Conservation (phyloP, 1,284 basidiomycete genomes). For the Ceratobasidium sp. region DNA sequence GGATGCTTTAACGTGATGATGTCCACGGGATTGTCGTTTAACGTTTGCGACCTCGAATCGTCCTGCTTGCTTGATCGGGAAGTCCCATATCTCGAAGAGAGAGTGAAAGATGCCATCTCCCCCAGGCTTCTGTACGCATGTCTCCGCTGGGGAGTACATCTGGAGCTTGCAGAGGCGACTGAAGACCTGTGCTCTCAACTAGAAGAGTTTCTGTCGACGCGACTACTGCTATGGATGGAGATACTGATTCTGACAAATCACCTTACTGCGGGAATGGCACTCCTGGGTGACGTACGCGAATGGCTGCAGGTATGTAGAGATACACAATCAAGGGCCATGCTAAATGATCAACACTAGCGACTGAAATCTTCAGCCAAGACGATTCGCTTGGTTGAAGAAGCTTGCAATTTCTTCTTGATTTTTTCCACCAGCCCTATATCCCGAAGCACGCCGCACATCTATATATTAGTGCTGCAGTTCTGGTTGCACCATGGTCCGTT, state of each 20-base stretch:
- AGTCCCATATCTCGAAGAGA: background rate
- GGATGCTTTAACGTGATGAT: background rate
- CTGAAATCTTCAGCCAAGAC: no score
- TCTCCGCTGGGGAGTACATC: background rate
- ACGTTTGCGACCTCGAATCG: background rate
- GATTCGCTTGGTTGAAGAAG: no score
- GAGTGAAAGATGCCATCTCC: background rate
- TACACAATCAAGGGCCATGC: no score
- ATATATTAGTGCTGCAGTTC: background rate
- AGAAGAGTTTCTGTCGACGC: no score
- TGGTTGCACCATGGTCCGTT: background rate
- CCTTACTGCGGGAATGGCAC: no score
- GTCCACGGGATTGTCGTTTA: background rate
- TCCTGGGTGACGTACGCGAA: no score
- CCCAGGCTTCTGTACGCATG: background rate
- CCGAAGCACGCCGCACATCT: conserved; percentile 21
- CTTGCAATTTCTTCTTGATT: no score
- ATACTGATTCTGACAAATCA: no score
- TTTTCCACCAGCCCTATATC: background rate
- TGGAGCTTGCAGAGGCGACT: background rate
- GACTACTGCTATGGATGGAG: no score
- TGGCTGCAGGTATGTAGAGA: background rate
- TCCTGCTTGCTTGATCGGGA: background rate
- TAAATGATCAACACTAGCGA: no score
- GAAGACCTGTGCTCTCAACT: no score